Evolutionary conservation across 805 yeast genomes (phyloP).

Genomic region (Jamesozyma jinghongensis): DNA sequence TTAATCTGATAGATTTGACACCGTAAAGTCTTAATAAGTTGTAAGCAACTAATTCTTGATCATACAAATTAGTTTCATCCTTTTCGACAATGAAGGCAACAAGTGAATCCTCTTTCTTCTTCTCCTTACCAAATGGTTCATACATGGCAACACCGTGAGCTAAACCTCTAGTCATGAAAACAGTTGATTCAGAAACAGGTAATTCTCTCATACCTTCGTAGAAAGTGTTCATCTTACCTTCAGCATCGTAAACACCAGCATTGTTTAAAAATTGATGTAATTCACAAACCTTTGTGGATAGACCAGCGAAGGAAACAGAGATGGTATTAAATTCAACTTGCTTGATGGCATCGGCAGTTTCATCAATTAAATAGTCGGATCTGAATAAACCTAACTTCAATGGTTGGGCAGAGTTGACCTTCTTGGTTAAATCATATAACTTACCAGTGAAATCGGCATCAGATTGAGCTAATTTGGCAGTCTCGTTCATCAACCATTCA

Average conservation of each 20-base stretch:
- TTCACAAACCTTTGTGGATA: slow-evolving; percentile 69
- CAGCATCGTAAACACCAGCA: slow-evolving; percentile 43
- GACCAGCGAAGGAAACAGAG: slow-evolving; percentile 90
- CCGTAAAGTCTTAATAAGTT: slow-evolving; percentile 47
- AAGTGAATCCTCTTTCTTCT: slow-evolving; percentile 41
- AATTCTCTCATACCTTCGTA: slow-evolving; percentile 35
- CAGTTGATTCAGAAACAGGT: slow-evolving; percentile 61
- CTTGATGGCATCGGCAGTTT: slow-evolving; percentile 44
- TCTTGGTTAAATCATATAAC: slow-evolving; percentile 36
- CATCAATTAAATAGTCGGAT: slow-evolving; percentile 75
- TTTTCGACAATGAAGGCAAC: slow-evolving; percentile 77
- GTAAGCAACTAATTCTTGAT: slow-evolving; percentile 80
- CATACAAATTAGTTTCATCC: slow-evolving; percentile 80
- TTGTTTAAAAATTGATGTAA: slow-evolving; percentile 60
- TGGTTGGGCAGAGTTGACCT: slow-evolving; percentile 47
- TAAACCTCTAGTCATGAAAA: slow-evolving; percentile 10
- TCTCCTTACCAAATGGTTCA: slow-evolving; percentile 55
- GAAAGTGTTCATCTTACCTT: slow-evolving; percentile 28
- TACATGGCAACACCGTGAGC: slow-evolving; percentile 9
- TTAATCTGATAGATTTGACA: slow-evolving; percentile 55
- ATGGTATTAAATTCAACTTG: slow-evolving; percentile 97
- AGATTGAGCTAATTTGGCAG: slow-evolving; percentile 44
- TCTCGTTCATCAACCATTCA: slow-evolving; percentile 53
- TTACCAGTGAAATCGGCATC: slow-evolving; percentile 79
- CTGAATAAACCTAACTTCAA: slow-evolving; percentile 78